These are phyloP conservation scores for Trichosanthes cucumerina DNA, from an alignment of 306 rosid species.

Conservation along the genomic window DNA sequence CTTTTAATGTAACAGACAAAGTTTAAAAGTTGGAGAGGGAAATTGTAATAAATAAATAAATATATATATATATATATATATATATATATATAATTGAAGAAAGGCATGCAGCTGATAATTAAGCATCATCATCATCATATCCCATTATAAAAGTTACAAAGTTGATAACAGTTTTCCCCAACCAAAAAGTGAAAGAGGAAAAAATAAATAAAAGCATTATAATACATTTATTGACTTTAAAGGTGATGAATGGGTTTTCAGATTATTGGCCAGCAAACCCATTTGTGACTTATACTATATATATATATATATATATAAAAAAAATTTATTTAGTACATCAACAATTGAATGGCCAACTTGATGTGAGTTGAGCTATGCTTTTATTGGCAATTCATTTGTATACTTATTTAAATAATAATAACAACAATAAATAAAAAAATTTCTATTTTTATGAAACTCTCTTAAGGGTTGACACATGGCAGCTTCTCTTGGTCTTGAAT, in stretches of 20 bases:
- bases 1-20: not conserved
- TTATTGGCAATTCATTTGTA: too few species aligned
- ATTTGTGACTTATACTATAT: not conserved
- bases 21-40: not conserved
- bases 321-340: too few species aligned
- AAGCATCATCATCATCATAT: not conserved
- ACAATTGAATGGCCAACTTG: too few species aligned
- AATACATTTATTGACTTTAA: conserved; percentile 6
- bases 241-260: not conserved
- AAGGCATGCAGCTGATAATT: not conserved
- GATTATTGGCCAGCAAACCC: not conserved
- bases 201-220: not conserved
- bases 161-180: conserved; percentile 3
- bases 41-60: not conserved
- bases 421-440: too few species aligned
- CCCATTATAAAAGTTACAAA: conserved; percentile 10
- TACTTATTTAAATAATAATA: too few species aligned
- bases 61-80: too few species aligned
- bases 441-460: too few species aligned
- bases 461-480: not conserved
- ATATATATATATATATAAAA: too few species aligned
- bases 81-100: not conserved
- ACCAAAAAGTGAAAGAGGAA: not conserved
- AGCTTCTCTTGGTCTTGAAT: not conserved
- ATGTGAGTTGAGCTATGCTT: too few species aligned